Conservation (phyloP, 768 basidiomycete genomes). For the Suillus subalutaceus region DNA sequence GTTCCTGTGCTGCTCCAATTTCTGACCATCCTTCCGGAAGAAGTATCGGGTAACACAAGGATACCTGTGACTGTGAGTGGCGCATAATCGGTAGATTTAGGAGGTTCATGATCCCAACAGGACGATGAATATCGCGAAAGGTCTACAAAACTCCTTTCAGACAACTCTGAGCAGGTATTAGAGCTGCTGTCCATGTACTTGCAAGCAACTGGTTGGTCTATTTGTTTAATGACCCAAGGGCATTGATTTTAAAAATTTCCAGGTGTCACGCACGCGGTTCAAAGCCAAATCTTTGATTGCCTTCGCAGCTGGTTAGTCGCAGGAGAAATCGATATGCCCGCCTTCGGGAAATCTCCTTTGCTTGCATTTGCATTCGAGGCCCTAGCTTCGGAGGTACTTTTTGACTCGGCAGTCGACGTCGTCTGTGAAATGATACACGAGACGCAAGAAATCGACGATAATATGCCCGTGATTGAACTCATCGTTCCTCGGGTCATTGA, state of each 20-base stretch:
- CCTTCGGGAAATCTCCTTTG: slow-evolving; percentile 75
- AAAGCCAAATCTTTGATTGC: slow-evolving; percentile 81
- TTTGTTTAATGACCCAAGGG: neutral
- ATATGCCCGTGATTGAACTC: slow-evolving; percentile 84
- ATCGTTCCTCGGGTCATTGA: slow-evolving; percentile 87
- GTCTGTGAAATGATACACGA: slow-evolving; percentile 96
- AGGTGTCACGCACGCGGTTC: slow-evolving; percentile 85
- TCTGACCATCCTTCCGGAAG: slow-evolving; percentile 89
- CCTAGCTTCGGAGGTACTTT: slow-evolving; percentile 81
- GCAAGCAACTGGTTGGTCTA: slow-evolving; percentile 74
- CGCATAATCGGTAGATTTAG: neutral
- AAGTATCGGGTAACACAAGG: slow-evolving; percentile 78
- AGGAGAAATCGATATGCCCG: slow-evolving; percentile 72
- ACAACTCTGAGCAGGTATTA: slow-evolving; percentile 71
- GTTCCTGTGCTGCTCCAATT: slow-evolving; percentile 89
- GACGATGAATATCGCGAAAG: slow-evolving; percentile 76
- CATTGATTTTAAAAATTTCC: slow-evolving; percentile 2
- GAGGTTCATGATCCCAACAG: slow-evolving; percentile 39
- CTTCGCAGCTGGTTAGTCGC: slow-evolving; percentile 86
- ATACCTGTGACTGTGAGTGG: slow-evolving; percentile 84
- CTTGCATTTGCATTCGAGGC: slow-evolving; percentile 86
- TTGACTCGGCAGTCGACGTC: slow-evolving; percentile 90
- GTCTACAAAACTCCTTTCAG: slow-evolving; percentile 61
- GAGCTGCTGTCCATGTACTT: slow-evolving; percentile 86
- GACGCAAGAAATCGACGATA: slow-evolving; percentile 96